Evolutionary conservation across 1,284 basidiomycete genomes (phyloP).

Genomic region (Serendipita sp.): DNA sequence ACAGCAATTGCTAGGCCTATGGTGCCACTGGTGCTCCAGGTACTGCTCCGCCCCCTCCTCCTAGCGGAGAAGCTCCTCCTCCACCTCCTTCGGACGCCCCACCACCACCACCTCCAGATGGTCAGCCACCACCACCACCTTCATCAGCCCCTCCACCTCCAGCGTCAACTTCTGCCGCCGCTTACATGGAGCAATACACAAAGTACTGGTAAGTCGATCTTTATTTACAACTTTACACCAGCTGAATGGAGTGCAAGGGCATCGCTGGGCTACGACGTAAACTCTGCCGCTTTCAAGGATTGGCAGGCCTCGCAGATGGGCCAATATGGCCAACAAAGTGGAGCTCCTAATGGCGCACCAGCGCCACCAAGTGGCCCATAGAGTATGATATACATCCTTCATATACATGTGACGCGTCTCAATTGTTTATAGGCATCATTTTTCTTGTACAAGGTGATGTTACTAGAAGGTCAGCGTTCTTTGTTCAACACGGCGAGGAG

Average conservation of each 20-base stretch:
- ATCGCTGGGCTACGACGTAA: constrained; percentile 80
- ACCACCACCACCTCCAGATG: constrained; percentile 20
- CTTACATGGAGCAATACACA: constrained; percentile 22
- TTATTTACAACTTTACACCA: not conserved
- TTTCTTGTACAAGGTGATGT: not conserved
- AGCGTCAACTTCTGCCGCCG: constrained; percentile 46
- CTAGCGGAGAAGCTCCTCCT: constrained; percentile 38
- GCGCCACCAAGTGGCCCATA: not conserved
- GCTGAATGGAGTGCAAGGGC: constrained; percentile 36
- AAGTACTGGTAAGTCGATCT: constrained; percentile 37
- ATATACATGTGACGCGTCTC: too few species aligned
- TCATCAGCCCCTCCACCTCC: constrained; percentile 29
- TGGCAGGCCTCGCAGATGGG: constrained; percentile 57
- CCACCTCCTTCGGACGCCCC: constrained; percentile 33
- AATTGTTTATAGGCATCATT: too few species aligned
- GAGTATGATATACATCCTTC: too few species aligned
- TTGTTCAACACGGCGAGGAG: not conserved
- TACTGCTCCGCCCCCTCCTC: constrained; percentile 34
- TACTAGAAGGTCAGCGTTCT: not conserved
- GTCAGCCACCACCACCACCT: constrained; percentile 21
- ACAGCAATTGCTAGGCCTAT: constrained; percentile 33
- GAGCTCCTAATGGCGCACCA: not conserved
- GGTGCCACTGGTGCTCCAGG: constrained; percentile 27
- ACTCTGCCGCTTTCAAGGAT: constrained; percentile 63
- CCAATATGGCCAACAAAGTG: constrained; percentile 31